Evolutionary conservation across 2,329 filamentous ascomycete species (phyloP).

Genomic region (Apiospora saccharicola): DNA sequence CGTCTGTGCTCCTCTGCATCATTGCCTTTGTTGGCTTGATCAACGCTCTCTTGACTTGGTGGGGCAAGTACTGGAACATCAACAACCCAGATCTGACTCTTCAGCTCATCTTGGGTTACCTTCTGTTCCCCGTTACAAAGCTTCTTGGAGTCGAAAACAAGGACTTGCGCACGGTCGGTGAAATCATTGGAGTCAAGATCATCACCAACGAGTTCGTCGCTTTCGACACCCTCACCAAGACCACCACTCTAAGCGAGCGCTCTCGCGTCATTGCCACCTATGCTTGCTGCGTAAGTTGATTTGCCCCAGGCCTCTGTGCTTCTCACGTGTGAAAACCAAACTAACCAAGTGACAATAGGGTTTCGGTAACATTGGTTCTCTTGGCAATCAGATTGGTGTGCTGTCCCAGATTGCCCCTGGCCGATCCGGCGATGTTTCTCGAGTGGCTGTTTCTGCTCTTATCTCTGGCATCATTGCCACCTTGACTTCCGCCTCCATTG

Average conservation of each 20-base stretch:
- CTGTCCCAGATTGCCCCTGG: constrained; percentile 80
- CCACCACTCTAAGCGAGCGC: constrained; percentile 68
- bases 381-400: constrained; percentile 90
- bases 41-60: constrained; percentile 76
- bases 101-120: constrained; percentile 73
- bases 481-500: constrained; percentile 78
- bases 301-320: neutral
- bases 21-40: constrained; percentile 72
- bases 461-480: constrained; percentile 81
- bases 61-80: constrained; percentile 74
- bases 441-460: constrained; percentile 78
- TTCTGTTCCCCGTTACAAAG: constrained; percentile 77
- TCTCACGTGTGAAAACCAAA: neutral
- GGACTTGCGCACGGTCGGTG: constrained; percentile 74
- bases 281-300: constrained; percentile 68
- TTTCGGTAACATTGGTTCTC: constrained; percentile 85
- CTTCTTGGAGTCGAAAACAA: constrained; percentile 72
- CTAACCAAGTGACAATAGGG: constrained; percentile 47
- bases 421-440: constrained; percentile 77
- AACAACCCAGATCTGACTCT: constrained; percentile 62
- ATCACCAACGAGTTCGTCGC: constrained; percentile 68
- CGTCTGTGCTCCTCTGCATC: constrained; percentile 75
- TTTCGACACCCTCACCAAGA: constrained; percentile 64
- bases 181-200: constrained; percentile 85
- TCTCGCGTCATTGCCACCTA: constrained; percentile 86